Percentiles rank a stretch among this genome's conserved stretches.
Conservation (phyloP, 1,284 basidiomycete species). For the Salmacisia buchloeana region DNA sequence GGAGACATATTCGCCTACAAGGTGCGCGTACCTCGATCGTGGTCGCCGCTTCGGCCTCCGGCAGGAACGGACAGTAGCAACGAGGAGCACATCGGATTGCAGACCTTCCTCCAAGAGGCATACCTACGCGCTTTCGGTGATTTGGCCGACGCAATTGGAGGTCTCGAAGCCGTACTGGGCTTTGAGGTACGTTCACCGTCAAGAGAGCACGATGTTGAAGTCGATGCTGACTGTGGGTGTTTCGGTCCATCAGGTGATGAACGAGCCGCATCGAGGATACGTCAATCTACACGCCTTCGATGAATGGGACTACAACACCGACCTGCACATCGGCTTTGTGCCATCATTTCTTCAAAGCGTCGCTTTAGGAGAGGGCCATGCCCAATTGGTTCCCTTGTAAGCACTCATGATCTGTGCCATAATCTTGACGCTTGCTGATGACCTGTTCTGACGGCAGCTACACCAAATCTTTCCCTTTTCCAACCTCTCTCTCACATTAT, state of each 20-base stretch:
- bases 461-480: conserved; percentile 47
- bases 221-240: background rate
- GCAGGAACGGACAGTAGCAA: background rate
- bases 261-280: conserved; percentile 92
- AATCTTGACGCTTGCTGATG: too few relatives aligned
- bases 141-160: conserved; percentile 66
- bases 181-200: conserved; percentile 60
- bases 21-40: conserved; percentile 18
- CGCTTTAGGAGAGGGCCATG: conserved; percentile 32
- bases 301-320: conserved; percentile 80
- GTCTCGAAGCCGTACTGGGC: conserved; percentile 73
- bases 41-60: background rate
- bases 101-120: conserved; percentile 74
- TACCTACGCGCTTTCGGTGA: conserved; percentile 73
- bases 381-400: conserved; percentile 56
- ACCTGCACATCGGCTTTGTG: conserved; percentile 77
- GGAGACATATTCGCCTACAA: conserved; percentile 71
- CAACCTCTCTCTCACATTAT: conserved; percentile 35
- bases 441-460: conserved; percentile 19
- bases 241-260: conserved; percentile 57
- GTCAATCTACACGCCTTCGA: conserved; percentile 76
- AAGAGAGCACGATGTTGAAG: background rate
- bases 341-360: conserved; percentile 47
- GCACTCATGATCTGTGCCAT: background rate
- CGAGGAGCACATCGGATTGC: conserved; percentile 55